Evolutionary conservation across 2,329 filamentous ascomycete genomes (phyloP), one percentile per base, ranked within the genome.

Genomic region (Cordyceps farinosa): DNA sequence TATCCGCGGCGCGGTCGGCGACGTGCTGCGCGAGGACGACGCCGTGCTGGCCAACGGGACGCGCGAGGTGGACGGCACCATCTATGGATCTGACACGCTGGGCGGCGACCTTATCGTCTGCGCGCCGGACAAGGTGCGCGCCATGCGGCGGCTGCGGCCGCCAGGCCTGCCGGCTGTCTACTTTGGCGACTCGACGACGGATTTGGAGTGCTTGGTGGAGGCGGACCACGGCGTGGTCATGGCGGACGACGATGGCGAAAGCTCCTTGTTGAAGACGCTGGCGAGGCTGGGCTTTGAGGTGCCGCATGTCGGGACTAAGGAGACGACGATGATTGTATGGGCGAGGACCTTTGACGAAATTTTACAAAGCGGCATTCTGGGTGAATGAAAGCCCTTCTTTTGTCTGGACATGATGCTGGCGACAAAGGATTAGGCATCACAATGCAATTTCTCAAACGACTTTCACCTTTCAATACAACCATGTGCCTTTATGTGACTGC

Each of bases 161-260:
- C 53, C 54, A 8, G 13, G 5, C 66, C 63, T 17, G 1, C 62
- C 66, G 62, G 68, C 75, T n/a, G 70, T 83, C n/a, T 87, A 86
- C 72, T 79, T 85, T 69, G 84, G 84, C 8, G 84, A 87, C 69
- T 85, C 84, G 34, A 77, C 78, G 2, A 86, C 84, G 1, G 84
- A 87, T 69, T 71, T 86, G 62, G 79, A 81, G 68, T 86, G 84
- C 64, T 71, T 87, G 44, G 66, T 84, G 4, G 69, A 71, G 29
- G 72, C 51, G 15, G 8, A 70, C 2, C 72, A 74, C 6, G 84
- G 83, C 4, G 72, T 85, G 29, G 78, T 82, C 48, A 75, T 87
- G 45, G 75, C 79, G 1, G 69, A 78, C 42, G 68, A 72, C 17
- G 73, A 42, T 44, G 68, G 73, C 17, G 73, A 42, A 61, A 73